Evolutionary conservation across 805 yeast species (phyloP).

Genomic region (Ogataea corticis): DNA sequence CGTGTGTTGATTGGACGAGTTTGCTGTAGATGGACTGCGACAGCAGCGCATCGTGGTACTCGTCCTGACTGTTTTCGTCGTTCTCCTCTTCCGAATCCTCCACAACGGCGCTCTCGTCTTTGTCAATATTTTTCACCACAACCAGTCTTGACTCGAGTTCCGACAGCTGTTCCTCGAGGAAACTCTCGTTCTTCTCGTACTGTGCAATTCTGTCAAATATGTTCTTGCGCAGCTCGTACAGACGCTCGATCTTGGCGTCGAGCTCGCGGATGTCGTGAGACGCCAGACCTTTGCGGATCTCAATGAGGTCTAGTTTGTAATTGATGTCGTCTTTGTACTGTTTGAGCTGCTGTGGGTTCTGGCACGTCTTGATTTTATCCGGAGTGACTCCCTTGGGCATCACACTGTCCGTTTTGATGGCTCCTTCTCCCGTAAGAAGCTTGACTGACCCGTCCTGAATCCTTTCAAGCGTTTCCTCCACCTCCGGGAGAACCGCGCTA

Average conservation of each 20-base stretch:
- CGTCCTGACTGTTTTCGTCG: slow-evolving; percentile 18
- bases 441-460: slow-evolving; percentile 25
- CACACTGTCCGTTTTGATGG: slow-evolving; percentile 25
- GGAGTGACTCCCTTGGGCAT: slow-evolving; percentile 31
- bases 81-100: slow-evolving; percentile 19
- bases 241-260: slow-evolving; percentile 53
- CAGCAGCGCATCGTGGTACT: slow-evolving; percentile 31
- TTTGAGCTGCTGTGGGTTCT: slow-evolving; percentile 40
- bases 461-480: slow-evolving; percentile 43
- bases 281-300: slow-evolving; percentile 63
- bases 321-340: slow-evolving; percentile 41
- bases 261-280: slow-evolving; percentile 65
- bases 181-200: slow-evolving; percentile 62
- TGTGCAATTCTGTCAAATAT: slow-evolving; percentile 60
- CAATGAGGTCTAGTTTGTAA: slow-evolving; percentile 52
- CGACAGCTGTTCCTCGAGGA: slow-evolving; percentile 48
- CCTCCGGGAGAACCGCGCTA: slow-evolving; percentile 54
- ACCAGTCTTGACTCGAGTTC: slow-evolving; percentile 46
- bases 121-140: slow-evolving; percentile 32
- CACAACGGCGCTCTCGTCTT: slow-evolving; percentile 10
- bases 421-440: slow-evolving; percentile 17
- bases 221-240: slow-evolving; percentile 50
- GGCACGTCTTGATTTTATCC: slow-evolving; percentile 40
- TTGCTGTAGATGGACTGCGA: slow-evolving; percentile 47
- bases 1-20: slow-evolving; percentile 37